phyloP scores from a whole-genome alignment of 2,329 filamentous ascomycete species.

The Pyrenochaeta sp. region DNA sequence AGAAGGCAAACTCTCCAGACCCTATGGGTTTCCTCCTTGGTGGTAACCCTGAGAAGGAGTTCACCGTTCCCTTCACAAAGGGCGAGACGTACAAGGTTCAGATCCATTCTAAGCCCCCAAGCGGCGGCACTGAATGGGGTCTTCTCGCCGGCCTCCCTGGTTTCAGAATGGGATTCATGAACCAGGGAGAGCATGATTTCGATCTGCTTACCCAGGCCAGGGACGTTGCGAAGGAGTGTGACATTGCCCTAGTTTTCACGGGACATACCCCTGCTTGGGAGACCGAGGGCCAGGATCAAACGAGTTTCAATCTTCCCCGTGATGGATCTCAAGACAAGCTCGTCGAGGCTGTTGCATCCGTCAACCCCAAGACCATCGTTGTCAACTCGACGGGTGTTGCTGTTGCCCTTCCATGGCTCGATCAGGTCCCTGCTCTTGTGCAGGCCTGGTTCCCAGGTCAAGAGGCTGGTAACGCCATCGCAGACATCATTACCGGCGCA shows the following conservation, averaged over 20 bases:
- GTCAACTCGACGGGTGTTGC: slow-evolving; percentile 82
- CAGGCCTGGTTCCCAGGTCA: slow-evolving; percentile 54
- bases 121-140: slow-evolving; percentile 57
- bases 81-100: slow-evolving; percentile 66
- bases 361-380: slow-evolving; percentile 73
- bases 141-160: slow-evolving; percentile 41
- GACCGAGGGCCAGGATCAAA: slow-evolving; percentile 69
- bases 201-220: slow-evolving; percentile 37
- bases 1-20: slow-evolving; percentile 60
- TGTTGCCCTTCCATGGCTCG: slow-evolving; percentile 72
- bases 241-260: slow-evolving; percentile 43
- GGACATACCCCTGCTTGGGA: slow-evolving; percentile 46
- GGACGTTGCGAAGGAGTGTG: slow-evolving; percentile 34
- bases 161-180: slow-evolving; percentile 46
- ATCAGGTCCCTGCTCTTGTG: slow-evolving; percentile 50
- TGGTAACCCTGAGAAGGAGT: slow-evolving; percentile 70
- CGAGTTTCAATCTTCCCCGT: slow-evolving; percentile 60
- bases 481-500: slow-evolving; percentile 50
- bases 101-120: slow-evolving; percentile 65
- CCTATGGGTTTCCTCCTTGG: slow-evolving; percentile 71
- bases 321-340: slow-evolving; percentile 67
- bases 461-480: slow-evolving; percentile 52
- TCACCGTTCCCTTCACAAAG: slow-evolving; percentile 64
- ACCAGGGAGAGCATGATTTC: slow-evolving; percentile 34
- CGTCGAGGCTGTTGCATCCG: slow-evolving; percentile 69